phyloP scores from a whole-genome alignment of 306 rosid species.

The Hippophae tibetana region DNA sequence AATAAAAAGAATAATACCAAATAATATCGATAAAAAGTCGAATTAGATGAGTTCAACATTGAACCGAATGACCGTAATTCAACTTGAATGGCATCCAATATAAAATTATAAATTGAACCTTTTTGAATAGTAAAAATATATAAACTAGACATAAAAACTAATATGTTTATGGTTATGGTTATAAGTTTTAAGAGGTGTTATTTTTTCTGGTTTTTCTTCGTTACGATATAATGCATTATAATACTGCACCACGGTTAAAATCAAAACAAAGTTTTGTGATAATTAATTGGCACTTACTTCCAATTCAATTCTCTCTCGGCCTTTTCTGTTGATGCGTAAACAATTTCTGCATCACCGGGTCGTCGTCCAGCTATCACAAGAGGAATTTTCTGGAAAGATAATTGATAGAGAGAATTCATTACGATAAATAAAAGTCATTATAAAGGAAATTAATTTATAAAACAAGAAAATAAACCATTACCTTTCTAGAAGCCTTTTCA shows the following conservation, averaged over 20 bases:
- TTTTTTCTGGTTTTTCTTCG: too few species aligned
- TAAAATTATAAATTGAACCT: too few species aligned
- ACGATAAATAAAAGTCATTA: neutral
- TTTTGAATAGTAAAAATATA: too few species aligned
- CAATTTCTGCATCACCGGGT: constrained; percentile 83
- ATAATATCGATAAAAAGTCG: too few species aligned
- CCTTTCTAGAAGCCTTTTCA: constrained; percentile 92
- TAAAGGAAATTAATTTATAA: neutral
- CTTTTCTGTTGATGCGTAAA: constrained; percentile 86
- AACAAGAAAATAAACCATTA: constrained; percentile 13
- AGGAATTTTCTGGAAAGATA: constrained; percentile 62
- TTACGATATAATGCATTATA: too few species aligned
- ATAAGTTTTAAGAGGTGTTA: too few species aligned
- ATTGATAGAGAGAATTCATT: neutral
- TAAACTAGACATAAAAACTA: too few species aligned
- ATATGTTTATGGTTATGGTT: too few species aligned
- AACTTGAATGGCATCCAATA: too few species aligned
- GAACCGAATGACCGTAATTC: too few species aligned
- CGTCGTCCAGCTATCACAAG: constrained; percentile 73
- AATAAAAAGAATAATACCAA: too few species aligned
- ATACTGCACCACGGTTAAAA: neutral
- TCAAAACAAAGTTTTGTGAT: constrained; percentile 3
- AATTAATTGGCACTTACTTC: constrained; percentile 53
- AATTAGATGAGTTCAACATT: too few species aligned
- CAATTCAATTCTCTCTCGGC: constrained; percentile 84